phyloP scores from a whole-genome alignment of 371 early-diverging fungal genomes.

The Mortierella sp. region DNA sequence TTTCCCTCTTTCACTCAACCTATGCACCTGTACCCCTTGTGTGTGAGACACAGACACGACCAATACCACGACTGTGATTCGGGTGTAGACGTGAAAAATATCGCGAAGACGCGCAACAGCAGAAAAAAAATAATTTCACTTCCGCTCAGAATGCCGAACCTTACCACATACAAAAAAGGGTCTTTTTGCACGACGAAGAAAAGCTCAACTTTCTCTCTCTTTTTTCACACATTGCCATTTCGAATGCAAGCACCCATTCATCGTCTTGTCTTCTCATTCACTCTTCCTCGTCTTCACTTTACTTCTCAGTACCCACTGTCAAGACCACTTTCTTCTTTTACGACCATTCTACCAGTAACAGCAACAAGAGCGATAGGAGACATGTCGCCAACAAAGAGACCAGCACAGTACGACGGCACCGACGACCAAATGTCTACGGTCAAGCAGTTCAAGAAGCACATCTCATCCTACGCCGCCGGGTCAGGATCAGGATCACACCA shows the following conservation, averaged over 20 bases:
- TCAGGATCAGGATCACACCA: not conserved
- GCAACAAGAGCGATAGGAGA: not conserved
- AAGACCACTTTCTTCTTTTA: not conserved
- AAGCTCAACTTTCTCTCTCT: not conserved
- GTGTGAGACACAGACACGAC: not conserved
- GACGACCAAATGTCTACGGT: not conserved
- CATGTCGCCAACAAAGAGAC: slow-evolving; percentile 12
- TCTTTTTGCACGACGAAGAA: not conserved
- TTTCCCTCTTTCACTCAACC: no score
- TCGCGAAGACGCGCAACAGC: slow-evolving; percentile 3
- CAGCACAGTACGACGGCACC: not conserved
- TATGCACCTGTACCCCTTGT: no score
- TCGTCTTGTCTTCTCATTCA: not conserved
- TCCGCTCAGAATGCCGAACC: not conserved
- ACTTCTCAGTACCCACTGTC: not conserved
- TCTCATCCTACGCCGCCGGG: not conserved
- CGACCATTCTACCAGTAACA: not conserved
- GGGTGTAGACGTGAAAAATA: not conserved
- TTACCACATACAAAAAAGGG: no score
- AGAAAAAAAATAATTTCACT: not conserved
- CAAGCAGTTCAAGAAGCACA: slow-evolving; percentile 13
- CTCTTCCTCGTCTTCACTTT: not conserved
- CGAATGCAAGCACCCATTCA: not conserved
- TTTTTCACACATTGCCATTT: not conserved
- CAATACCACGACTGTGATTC: not conserved